Evolutionary conservation across 306 rosid species (phyloP).

Genomic region (Delonix regia): DNA sequence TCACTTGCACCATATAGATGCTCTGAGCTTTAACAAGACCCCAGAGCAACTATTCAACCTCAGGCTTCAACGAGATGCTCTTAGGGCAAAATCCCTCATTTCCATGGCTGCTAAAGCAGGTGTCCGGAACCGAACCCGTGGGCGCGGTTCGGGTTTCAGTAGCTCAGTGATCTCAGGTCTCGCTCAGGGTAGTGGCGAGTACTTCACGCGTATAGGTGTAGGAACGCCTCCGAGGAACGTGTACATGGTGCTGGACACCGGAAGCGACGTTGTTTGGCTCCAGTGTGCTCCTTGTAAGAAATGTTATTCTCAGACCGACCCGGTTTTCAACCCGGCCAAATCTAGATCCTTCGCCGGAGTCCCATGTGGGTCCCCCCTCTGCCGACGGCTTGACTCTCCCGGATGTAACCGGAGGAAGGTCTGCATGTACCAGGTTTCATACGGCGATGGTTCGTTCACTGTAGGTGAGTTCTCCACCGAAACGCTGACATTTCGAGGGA

Average conservation of each 20-base stretch:
- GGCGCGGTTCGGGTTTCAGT: conserved; percentile 50
- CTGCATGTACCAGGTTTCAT: conserved; percentile 85
- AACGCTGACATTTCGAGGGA: conserved; percentile 78
- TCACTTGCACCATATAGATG: conserved; percentile 72
- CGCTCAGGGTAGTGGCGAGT: conserved; percentile 89
- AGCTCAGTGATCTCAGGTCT: conserved; percentile 88
- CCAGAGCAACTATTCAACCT: conserved; percentile 71
- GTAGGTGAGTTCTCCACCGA: conserved; percentile 83
- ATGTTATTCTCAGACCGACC: conserved; percentile 85
- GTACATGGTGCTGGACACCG: conserved; percentile 89
- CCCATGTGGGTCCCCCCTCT: conserved; percentile 71
- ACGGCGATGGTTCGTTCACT: conserved; percentile 91
- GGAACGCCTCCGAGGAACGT: conserved; percentile 79
- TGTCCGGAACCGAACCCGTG: conserved; percentile 21
- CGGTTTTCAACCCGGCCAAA: conserved; percentile 69
- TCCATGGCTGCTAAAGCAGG: conserved; percentile 23
- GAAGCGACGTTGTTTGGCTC: conserved; percentile 92
- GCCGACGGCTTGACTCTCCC: conserved; percentile 65
- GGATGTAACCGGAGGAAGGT: conserved; percentile 57
- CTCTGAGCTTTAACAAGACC: conserved; percentile 53
- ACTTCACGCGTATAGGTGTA: conserved; percentile 91
- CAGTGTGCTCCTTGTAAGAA: conserved; percentile 85
- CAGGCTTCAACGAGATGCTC: conserved; percentile 69
- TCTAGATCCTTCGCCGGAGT: conserved; percentile 59
- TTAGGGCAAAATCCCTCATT: conserved; percentile 48